Base-by-base conservation (phyloP, 2,329 filamentous ascomycete species). In the Stemphylium lycopersici region DNA sequence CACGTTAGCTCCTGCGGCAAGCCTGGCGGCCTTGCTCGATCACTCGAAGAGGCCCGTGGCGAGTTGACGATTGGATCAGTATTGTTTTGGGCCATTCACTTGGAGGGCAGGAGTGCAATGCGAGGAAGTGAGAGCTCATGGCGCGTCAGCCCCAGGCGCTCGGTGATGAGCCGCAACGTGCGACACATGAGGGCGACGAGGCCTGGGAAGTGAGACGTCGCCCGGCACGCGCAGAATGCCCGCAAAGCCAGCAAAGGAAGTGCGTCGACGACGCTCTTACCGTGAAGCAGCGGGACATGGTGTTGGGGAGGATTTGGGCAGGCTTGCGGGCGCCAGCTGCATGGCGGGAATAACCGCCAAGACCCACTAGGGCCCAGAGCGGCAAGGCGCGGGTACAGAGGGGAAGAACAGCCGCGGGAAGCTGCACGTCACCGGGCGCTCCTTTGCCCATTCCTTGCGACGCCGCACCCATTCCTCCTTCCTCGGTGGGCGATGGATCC, bases 361-460 rank as follows among this genome's bases (percentile, higher is more conserved):
- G 55, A 38, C 36, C 36, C 38, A 48, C 66, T 66, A 70, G 62
- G 4, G 39, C 52, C 40, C 16, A 44, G 50, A 56, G 48, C 26
- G 56, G 68, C 37, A 55, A 61, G 59, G 65, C 55, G 68, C 54
- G 48, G 26, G 47, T 53, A 46, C 50, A 46, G 36, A 62, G 60
- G 61, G 62, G 63, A 63, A 59, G 63, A 67, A 56, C 47, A 71
- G 56, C 58, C 68, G 69, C 67, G 61, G 54, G 51, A 43, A 42
- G 65, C 68, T 73, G 71, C 71, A 73, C 69, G 70, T 73, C 70
- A 72, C 70, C 61, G 56, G 56, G 56, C 55, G 54, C 54, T 56
- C 60, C 53, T 61, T 65, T 65, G 55, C 62, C 60, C 56, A 60
- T 58, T 59, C 58, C 65, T 55, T 61, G 60, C 58, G 20, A 56